Percentiles rank a stretch among this genome's conserved stretches.
These are phyloP conservation scores for Monilinia vaccinii-corymbosi DNA, from an alignment of 2,329 filamentous ascomycete genomes.

Conservation along the genomic window DNA sequence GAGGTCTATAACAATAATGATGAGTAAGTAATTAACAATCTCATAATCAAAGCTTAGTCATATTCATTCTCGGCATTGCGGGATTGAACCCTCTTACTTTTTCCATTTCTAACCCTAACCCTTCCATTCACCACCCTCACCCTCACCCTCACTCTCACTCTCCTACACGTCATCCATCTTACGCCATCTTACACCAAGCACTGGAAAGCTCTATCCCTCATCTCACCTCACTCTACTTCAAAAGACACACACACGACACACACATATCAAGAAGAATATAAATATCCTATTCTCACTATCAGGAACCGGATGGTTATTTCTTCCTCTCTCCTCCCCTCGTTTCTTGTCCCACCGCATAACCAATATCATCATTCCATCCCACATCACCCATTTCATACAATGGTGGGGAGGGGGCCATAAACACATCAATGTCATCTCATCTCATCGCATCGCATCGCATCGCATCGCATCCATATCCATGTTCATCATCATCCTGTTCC, in stretches of 20 bases:
- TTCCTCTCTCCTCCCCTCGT: background rate
- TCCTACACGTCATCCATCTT: too few species aligned
- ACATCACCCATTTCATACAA: background rate
- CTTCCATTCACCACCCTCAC: too few species aligned
- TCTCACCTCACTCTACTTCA: background rate
- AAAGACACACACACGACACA: background rate
- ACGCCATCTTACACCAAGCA: too few species aligned
- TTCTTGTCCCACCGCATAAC: background rate
- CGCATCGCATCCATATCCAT: background rate
- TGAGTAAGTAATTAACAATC: too few species aligned
- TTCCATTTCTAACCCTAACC: too few species aligned
- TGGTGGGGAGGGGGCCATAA: background rate
- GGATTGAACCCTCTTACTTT: too few species aligned
- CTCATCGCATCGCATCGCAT: background rate
- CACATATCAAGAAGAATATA: background rate
- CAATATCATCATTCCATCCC: background rate
- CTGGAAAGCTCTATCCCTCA: too few species aligned
- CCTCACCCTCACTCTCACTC: too few species aligned
- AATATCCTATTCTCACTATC: background rate
- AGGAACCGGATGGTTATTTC: background rate
- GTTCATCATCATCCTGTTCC: background rate
- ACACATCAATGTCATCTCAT: too few species aligned
- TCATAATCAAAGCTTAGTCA: too few species aligned
- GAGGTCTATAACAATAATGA: too few species aligned
- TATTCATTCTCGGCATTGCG: too few species aligned